phyloP scores from a whole-genome alignment of 768 basidiomycete species.

The Russula abietina region DNA sequence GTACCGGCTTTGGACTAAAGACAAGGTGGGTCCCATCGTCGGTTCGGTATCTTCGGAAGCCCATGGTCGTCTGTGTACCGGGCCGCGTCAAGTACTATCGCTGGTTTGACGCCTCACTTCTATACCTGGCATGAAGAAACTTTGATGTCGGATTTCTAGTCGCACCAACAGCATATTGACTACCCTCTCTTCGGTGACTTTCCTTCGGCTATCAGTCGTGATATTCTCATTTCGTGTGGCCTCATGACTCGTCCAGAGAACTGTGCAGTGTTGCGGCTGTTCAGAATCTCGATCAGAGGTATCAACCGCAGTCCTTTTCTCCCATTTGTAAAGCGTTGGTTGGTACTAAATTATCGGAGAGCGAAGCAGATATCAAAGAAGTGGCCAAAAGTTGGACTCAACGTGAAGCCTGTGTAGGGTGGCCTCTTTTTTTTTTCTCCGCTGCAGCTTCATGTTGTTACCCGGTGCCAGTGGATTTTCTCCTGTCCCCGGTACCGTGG shows the following conservation, averaged over 20 bases:
- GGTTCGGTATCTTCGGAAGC: constrained; percentile 60
- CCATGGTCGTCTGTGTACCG: constrained; percentile 67
- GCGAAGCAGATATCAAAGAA: too few relatives aligned
- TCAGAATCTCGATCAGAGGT: constrained; percentile 59
- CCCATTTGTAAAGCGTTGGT: constrained; percentile 37
- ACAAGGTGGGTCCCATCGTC: too few relatives aligned
- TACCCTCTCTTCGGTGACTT: constrained; percentile 78
- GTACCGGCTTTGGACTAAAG: too few relatives aligned
- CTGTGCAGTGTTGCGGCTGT: constrained; percentile 52
- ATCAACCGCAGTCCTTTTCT: constrained; percentile 51
- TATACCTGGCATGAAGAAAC: not conserved
- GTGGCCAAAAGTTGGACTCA: not conserved
- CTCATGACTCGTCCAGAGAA: constrained; percentile 32
- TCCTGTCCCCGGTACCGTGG: constrained; percentile 79
- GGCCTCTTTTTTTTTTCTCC: constrained; percentile 61
- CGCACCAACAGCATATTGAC: constrained; percentile 71
- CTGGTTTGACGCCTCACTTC: not conserved
- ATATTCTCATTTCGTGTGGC: constrained; percentile 74
- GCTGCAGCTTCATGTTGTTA: constrained; percentile 2
- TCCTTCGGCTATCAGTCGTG: constrained; percentile 78
- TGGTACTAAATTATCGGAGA: constrained; percentile 32
- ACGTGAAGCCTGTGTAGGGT: constrained; percentile 38
- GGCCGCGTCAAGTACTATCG: constrained; percentile 68
- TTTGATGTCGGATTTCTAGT: constrained; percentile 12
- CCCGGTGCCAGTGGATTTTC: constrained; percentile 61